Evolutionary conservation across 2,329 filamentous ascomycete genomes (phyloP).

Genomic region (Thielaviopsis cerberus): DNA sequence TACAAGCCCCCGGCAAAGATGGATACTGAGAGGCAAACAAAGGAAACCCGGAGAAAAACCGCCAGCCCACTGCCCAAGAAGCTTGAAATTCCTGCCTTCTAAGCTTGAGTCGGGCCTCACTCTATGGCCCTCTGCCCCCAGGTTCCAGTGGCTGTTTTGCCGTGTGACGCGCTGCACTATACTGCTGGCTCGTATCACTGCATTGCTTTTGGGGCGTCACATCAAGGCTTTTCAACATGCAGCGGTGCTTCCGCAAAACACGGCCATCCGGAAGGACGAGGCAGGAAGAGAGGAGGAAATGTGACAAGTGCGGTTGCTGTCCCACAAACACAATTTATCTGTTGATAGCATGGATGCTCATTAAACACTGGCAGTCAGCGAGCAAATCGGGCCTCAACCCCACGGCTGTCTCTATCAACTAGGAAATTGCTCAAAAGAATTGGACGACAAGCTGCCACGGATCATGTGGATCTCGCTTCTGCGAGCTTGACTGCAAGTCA

Average conservation of each 20-base stretch:
- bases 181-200: neutral
- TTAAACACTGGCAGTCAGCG: neutral
- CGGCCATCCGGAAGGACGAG: neutral
- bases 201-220: neutral
- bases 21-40: no score
- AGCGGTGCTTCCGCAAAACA: neutral
- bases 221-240: neutral
- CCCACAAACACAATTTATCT: no score
- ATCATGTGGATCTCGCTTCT: neutral
- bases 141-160: neutral
- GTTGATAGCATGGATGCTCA: neutral
- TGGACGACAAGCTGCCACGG: constrained; percentile 5
- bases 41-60: no score
- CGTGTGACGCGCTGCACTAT: no score
- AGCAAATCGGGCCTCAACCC: neutral
- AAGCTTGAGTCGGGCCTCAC: no score
- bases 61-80: no score
- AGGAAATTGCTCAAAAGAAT: neutral
- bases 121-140: neutral
- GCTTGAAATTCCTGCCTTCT: no score
- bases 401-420: neutral
- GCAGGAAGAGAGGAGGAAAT: neutral
- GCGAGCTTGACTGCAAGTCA: neutral
- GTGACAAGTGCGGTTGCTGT: neutral
- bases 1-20: no score